phyloP scores from a whole-genome alignment of 2,329 filamentous ascomycete species.

The Didymella sp. region DNA sequence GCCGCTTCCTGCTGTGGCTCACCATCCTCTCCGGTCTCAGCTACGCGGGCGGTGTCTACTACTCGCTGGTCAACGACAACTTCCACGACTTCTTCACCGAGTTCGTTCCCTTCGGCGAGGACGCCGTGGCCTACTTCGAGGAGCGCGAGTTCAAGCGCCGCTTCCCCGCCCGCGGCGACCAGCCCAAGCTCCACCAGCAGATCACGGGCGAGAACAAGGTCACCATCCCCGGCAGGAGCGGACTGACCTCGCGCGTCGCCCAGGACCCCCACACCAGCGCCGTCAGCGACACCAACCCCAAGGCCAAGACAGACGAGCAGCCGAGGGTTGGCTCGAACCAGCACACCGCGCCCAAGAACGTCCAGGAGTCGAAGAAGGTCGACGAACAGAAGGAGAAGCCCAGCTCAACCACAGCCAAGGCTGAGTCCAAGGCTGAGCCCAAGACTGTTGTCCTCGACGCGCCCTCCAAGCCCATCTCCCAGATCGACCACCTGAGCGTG shows the following conservation, averaged over 20 bases:
- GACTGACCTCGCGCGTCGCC: slow-evolving; percentile 79
- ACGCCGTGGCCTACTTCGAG: slow-evolving; percentile 93
- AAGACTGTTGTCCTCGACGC: slow-evolving; percentile 19
- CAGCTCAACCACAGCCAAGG: slow-evolving; percentile 26
- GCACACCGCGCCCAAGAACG: slow-evolving; percentile 28
- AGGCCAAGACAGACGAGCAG: slow-evolving; percentile 16
- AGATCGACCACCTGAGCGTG: slow-evolving; percentile 80
- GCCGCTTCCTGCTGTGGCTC: slow-evolving; percentile 78
- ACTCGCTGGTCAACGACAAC: slow-evolving; percentile 91
- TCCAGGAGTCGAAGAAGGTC: slow-evolving; percentile 44
- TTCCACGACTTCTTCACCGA: slow-evolving; percentile 99
- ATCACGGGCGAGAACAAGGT: slow-evolving; percentile 70
- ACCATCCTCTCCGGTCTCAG: slow-evolving; percentile 77
- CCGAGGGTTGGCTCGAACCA: slow-evolving; percentile 38
- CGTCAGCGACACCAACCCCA: slow-evolving; percentile 55
- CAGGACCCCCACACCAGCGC: slow-evolving; percentile 72
- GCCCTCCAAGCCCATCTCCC: slow-evolving; percentile 50
- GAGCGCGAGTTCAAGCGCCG: slow-evolving; percentile 91
- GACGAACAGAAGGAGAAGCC: slow-evolving; percentile 37
- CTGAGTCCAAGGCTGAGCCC: slow-evolving; percentile 22
- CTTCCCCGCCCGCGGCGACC: slow-evolving; percentile 64
- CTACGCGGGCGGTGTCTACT: slow-evolving; percentile 89
- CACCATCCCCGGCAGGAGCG: slow-evolving; percentile 84
- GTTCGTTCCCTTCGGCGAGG: slow-evolving; percentile 92
- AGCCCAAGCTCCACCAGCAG: slow-evolving; percentile 54